Conservation (phyloP, 257 asterid genomes). For the Galeopsis tetrahit region DNA sequence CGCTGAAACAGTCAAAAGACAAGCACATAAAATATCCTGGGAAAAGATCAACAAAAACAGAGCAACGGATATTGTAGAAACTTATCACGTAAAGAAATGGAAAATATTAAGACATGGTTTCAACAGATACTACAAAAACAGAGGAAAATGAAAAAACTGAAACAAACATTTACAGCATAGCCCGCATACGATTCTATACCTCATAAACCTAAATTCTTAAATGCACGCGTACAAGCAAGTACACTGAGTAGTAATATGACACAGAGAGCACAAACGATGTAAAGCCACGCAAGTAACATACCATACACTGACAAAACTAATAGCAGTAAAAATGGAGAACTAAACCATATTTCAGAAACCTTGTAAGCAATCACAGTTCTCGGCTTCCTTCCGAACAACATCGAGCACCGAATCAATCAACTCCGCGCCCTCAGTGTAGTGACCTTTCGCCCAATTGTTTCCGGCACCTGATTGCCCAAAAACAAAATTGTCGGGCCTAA, state of each 20-base stretch:
- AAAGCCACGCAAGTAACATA: background rate
- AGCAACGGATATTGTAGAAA: too few relatives aligned
- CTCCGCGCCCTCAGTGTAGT: conserved; percentile 93
- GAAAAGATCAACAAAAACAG: background rate
- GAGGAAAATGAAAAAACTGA: background rate
- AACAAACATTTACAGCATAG: background rate
- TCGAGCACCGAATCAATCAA: conserved; percentile 86
- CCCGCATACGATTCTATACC: background rate
- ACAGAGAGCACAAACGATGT: background rate
- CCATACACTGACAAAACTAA: background rate
- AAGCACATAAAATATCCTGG: background rate
- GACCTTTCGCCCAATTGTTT: conserved; percentile 92
- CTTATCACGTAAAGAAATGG: background rate
- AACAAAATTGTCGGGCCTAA: conserved; percentile 85
- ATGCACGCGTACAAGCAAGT: conserved; percentile 1
- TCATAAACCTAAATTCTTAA: background rate
- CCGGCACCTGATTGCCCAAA: conserved; percentile 95
- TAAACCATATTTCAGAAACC: conserved; percentile 41
- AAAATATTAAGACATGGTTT: background rate
- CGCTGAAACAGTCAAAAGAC: background rate
- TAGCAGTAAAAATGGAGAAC: background rate
- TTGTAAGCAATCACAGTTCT: conserved; percentile 93
- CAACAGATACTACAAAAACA: conserved; percentile 1
- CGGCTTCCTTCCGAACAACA: conserved; percentile 89
- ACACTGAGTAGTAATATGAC: background rate